Conservation (phyloP, 2,329 filamentous ascomycete species). For the Arachnomyces sp. region DNA sequence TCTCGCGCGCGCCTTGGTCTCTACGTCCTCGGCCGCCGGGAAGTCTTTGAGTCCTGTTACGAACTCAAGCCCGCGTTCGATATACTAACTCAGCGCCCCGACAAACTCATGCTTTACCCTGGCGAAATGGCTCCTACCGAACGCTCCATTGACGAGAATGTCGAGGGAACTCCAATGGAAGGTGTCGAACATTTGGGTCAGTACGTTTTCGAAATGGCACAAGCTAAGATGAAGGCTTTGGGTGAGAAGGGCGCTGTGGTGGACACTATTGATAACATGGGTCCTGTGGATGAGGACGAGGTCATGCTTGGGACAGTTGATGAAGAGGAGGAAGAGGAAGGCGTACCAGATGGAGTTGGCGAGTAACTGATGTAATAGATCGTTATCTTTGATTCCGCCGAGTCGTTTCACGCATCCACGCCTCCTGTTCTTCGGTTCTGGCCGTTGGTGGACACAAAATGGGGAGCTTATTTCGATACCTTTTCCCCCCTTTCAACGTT, state of each 20-base stretch:
- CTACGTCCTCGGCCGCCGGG: constrained; percentile 81
- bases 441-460: too few relatives aligned
- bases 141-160: constrained; percentile 43
- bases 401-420: too few relatives aligned
- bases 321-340: constrained; percentile 27
- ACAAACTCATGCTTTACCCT: constrained; percentile 71
- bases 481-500: too few relatives aligned
- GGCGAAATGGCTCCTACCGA: constrained; percentile 76
- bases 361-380: too few relatives aligned
- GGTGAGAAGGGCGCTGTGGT: constrained; percentile 36
- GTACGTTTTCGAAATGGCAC: constrained; percentile 95
- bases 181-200: constrained; percentile 88
- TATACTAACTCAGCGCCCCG: constrained; percentile 63
- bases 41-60: constrained; percentile 79
- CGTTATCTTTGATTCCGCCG: too few relatives aligned
- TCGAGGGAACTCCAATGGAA: constrained; percentile 64
- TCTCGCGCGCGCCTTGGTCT: constrained; percentile 85
- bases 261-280: constrained; percentile 22
- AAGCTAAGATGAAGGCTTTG: constrained; percentile 55
- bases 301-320: constrained; percentile 23
- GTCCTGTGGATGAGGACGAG: constrained; percentile 6
- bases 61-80: constrained; percentile 85
- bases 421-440: too few relatives aligned
- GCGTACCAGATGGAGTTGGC: neutral
- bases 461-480: constrained; percentile 1